A percentile compares a stretch with the other conserved stretches of the same genome.
phyloP scores from a whole-genome alignment of 192 early-diverging fungal genomes.

The Backusella circina region DNA sequence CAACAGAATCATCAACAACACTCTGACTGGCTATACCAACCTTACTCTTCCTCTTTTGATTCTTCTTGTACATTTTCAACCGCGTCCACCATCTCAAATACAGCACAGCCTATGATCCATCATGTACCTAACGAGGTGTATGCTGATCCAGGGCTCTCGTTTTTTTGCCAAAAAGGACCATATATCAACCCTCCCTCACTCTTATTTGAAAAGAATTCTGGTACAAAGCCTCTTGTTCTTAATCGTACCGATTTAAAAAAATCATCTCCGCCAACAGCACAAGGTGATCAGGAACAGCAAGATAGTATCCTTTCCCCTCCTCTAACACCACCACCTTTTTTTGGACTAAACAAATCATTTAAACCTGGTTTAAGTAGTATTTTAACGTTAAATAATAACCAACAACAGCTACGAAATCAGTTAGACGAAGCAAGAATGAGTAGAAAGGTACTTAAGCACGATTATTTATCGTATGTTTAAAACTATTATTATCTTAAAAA shows the following conservation, averaged over 20 bases:
- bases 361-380: neutral
- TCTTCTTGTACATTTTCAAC: conserved; percentile 1
- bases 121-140: conserved; percentile 1
- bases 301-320: neutral
- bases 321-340: neutral
- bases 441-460: conserved; percentile 13
- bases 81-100: neutral
- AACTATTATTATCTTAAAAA: neutral
- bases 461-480: neutral
- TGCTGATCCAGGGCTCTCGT: conserved; percentile 1
- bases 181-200: neutral
- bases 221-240: neutral
- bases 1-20: neutral
- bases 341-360: neutral
- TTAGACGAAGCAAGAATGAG: conserved; percentile 17
- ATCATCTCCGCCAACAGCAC: neutral
- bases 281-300: neutral
- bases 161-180: conserved; percentile 5
- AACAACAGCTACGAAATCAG: neutral
- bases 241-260: neutral
- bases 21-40: neutral
- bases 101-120: neutral
- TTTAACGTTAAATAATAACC: neutral
- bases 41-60: neutral
- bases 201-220: neutral